Percentiles rank a stretch among this genome's conserved stretches.
Conservation (phyloP, 495 filamentous ascomycete species). For the Aspergillus leporis region DNA sequence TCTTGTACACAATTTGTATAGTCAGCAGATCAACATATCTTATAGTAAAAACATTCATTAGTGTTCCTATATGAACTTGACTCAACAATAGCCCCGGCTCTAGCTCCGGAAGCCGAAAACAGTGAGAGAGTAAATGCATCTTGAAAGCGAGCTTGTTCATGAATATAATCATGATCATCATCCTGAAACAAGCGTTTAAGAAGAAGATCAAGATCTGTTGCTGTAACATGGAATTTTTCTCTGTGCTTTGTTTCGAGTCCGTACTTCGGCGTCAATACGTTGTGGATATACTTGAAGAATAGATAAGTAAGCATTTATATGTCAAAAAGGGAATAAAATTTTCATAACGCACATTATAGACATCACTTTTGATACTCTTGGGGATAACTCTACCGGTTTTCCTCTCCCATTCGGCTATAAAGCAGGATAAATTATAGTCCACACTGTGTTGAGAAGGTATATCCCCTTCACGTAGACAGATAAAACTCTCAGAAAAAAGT, state of each 20-base stretch:
- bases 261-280: slow-evolving; percentile 16
- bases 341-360: slow-evolving; percentile 8
- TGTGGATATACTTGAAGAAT: slow-evolving; percentile 21
- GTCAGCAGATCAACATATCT: slow-evolving; percentile 16
- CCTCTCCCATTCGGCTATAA: slow-evolving; percentile 7
- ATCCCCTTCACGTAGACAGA: neutral
- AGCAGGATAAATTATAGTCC: slow-evolving; percentile 5
- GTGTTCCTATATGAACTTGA: slow-evolving; percentile 23
- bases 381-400: neutral
- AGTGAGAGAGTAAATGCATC: too few species aligned
- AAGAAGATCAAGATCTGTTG: too few species aligned
- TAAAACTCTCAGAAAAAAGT: slow-evolving; percentile 9
- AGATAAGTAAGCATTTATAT: too few species aligned
- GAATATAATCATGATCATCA: too few species aligned
- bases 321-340: neutral
- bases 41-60: slow-evolving; percentile 30
- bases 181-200: too few species aligned
- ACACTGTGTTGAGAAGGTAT: neutral
- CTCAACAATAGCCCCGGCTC: slow-evolving; percentile 24
- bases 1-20: too few species aligned
- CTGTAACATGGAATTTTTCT: too few species aligned
- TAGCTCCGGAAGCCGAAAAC: too few species aligned
- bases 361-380: neutral
- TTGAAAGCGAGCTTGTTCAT: too few species aligned
- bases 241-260: slow-evolving; percentile 20